Conservation (phyloP, 208 protist species). For the Trypanosoma melophagium region DNA sequence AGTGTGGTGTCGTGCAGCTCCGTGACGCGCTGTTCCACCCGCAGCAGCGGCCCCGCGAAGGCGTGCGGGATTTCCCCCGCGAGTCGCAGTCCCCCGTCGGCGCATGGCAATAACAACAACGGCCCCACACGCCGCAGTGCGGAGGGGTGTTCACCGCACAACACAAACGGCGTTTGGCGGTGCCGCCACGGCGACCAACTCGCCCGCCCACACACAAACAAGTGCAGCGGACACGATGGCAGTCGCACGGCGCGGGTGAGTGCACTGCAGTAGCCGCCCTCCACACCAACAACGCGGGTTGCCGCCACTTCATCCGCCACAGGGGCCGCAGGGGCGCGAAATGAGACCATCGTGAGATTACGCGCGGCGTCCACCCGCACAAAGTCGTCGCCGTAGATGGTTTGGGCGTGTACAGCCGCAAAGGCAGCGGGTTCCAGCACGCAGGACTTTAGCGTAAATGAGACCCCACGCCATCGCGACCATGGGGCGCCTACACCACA, state of each 20-base stretch:
- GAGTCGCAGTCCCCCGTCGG: constrained; percentile 60
- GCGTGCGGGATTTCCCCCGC: constrained; percentile 54
- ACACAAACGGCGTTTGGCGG: constrained; percentile 7
- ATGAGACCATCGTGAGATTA: constrained; percentile 36
- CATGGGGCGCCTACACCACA: background rate
- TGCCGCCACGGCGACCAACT: constrained; percentile 1
- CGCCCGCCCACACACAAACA: background rate
- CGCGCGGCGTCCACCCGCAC: constrained; percentile 46
- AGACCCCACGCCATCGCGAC: constrained; percentile 5
- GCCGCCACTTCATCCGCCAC: background rate
- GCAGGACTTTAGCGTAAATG: constrained; percentile 15
- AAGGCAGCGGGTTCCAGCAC: constrained; percentile 25
- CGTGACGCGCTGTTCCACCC: constrained; percentile 57
- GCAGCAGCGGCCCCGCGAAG: constrained; percentile 52
- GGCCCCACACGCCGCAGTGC: constrained; percentile 31
- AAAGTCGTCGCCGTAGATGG: constrained; percentile 25
- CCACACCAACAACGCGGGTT: constrained; percentile 28
- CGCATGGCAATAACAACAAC: constrained; percentile 31
- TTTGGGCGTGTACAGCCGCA: constrained; percentile 18
- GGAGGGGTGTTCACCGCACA: constrained; percentile 10
- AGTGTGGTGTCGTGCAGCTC: constrained; percentile 41
- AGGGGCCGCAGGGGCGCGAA: constrained; percentile 7
- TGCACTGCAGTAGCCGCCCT: constrained; percentile 21
- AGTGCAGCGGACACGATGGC: constrained; percentile 35
- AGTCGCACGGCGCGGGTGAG: constrained; percentile 28